A percentile compares a stretch with the other conserved stretches of the same genome.
Evolutionary conservation across 1,284 basidiomycete genomes (phyloP).

Genomic region (Flammula alnicola): DNA sequence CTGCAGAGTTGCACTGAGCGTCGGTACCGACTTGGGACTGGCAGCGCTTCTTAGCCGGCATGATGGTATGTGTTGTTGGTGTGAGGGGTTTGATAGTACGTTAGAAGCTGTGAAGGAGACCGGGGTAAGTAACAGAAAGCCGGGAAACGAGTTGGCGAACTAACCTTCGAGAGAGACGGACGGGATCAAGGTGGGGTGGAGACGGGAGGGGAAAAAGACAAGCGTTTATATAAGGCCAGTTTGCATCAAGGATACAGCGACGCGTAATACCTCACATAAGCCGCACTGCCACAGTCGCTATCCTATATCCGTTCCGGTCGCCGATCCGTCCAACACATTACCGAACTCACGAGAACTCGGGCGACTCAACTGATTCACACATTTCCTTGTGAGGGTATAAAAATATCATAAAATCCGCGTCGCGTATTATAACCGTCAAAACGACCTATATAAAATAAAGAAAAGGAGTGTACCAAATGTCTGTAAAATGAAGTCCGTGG

Average conservation of each 20-base stretch:
- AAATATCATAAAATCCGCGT: slow-evolving; percentile 21
- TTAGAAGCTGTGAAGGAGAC: slow-evolving; percentile 15
- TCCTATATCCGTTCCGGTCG: slow-evolving; percentile 20
- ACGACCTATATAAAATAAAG: slow-evolving; percentile 15
- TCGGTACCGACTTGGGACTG: slow-evolving; percentile 68
- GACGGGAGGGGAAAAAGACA: slow-evolving; percentile 19
- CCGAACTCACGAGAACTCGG: slow-evolving; percentile 5
- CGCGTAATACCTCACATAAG: slow-evolving; percentile 44
- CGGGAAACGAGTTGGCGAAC: slow-evolving; percentile 11
- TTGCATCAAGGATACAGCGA: slow-evolving; percentile 35
- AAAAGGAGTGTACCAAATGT: slow-evolving; percentile 13
- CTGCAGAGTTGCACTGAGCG: slow-evolving; percentile 74
- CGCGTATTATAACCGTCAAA: slow-evolving; percentile 17
- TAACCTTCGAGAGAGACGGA: slow-evolving; percentile 24
- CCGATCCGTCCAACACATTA: slow-evolving; percentile 19
- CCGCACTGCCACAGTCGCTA: slow-evolving; percentile 19
- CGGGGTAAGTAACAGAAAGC: slow-evolving; percentile 12
- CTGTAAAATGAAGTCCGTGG: slow-evolving; percentile 9
- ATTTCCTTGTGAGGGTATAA: slow-evolving; percentile 22
- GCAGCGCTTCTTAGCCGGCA: slow-evolving; percentile 86
- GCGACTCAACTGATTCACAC: not conserved
- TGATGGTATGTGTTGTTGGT: slow-evolving; percentile 37
- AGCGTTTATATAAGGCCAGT: slow-evolving; percentile 35
- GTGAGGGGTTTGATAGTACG: slow-evolving; percentile 10
- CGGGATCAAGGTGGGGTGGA: slow-evolving; percentile 23